Conservation (phyloP, 2,329 filamentous ascomycete genomes). For the Xylaria sp. region DNA sequence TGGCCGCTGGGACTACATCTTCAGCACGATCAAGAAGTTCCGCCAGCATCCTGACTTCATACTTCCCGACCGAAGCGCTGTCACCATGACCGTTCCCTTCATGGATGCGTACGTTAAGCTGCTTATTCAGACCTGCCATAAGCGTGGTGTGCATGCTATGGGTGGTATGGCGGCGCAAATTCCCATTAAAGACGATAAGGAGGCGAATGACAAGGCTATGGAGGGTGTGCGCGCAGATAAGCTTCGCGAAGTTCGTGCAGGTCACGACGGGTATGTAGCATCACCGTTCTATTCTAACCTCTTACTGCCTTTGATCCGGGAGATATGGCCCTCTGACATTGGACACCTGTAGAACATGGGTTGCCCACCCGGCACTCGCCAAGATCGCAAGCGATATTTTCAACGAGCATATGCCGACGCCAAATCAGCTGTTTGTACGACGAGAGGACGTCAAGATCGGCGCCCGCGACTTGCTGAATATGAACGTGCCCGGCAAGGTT, state of each 20-base stretch:
- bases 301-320: not conserved
- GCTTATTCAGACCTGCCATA: slow-evolving; percentile 97
- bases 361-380: slow-evolving; percentile 93
- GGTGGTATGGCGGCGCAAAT: slow-evolving; percentile 99
- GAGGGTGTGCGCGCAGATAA: slow-evolving; percentile 93
- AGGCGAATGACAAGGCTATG: slow-evolving; percentile 94
- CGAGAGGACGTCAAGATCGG: slow-evolving; percentile 89
- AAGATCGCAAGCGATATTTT: slow-evolving; percentile 90
- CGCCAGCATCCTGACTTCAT: slow-evolving; percentile 93
- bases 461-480: slow-evolving; percentile 93
- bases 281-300: not conserved
- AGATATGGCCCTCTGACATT: slow-evolving; percentile 20
- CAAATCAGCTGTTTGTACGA: slow-evolving; percentile 92
- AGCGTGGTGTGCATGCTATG: slow-evolving; percentile 97
- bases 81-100: slow-evolving; percentile 98
- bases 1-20: slow-evolving; percentile 99
- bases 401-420: slow-evolving; percentile 98
- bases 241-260: slow-evolving; percentile 92
- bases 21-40: slow-evolving; percentile 99
- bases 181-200: slow-evolving; percentile 93
- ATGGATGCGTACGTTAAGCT: slow-evolving; percentile 98
- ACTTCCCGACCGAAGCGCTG: slow-evolving; percentile 86
- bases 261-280: slow-evolving; percentile 79
- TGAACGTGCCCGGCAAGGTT: slow-evolving; percentile 92
- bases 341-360: slow-evolving; percentile 75